Evolutionary conservation across 177 flowering plant genomes (phyloP).

Genomic region (Vitis hybrid): DNA sequence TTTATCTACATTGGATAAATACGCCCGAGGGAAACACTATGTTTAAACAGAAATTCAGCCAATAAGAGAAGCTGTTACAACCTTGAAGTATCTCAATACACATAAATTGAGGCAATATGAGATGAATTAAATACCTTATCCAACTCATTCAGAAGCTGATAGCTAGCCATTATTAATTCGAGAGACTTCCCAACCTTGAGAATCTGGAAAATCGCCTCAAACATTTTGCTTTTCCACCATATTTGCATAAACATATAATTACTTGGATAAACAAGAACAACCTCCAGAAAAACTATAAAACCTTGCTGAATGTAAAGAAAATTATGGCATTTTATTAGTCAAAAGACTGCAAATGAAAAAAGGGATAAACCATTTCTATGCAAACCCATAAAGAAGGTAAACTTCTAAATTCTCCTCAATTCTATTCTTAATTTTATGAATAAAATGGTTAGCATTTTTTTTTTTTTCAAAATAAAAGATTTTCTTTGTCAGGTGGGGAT

Average conservation of each 20-base stretch:
- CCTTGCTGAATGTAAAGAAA: too few species aligned
- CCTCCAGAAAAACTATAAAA: background rate
- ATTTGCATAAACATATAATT: conserved; percentile 1
- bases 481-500: too few species aligned
- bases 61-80: conserved; percentile 1
- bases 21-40: conserved; percentile 63
- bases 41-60: background rate
- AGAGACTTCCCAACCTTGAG: conserved; percentile 57
- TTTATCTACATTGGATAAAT: conserved; percentile 23
- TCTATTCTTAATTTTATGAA: too few species aligned
- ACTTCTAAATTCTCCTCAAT: too few species aligned
- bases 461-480: too few species aligned
- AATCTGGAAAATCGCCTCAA: conserved; percentile 58
- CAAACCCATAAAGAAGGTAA: too few species aligned
- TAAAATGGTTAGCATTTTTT: too few species aligned
- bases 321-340: too few species aligned
- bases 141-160: conserved; percentile 59
- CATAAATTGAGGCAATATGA: background rate
- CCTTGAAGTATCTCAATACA: background rate
- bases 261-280: background rate
- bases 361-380: background rate
- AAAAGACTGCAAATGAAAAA: too few species aligned
- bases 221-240: conserved; percentile 60
- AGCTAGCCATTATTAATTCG: conserved; percentile 66
- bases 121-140: conserved; percentile 47